A percentile compares a stretch with the other conserved stretches of the same genome.
Conservation (phyloP, 495 filamentous ascomycete species). For the Hypoxylon subgilvum region DNA sequence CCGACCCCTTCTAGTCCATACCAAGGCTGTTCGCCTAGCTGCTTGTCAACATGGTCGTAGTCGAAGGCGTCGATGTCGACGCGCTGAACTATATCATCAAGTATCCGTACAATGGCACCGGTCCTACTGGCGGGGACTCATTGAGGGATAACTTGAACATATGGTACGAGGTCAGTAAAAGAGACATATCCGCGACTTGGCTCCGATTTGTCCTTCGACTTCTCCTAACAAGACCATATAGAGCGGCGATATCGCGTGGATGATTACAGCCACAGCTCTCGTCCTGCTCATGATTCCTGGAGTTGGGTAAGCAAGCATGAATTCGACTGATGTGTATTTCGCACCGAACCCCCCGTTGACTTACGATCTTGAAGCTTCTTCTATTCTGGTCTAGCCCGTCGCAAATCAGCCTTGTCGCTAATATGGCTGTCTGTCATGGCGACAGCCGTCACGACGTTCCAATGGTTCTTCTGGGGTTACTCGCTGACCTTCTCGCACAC, state of each 20-base stretch:
- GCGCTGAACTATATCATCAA: conserved; percentile 55
- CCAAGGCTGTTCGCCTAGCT: conserved; percentile 11
- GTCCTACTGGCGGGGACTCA: conserved; percentile 74
- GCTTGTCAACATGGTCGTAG: conserved; percentile 41
- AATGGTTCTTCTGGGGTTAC: conserved; percentile 99
- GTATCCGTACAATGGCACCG: conserved; percentile 69
- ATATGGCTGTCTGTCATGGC: conserved; percentile 98
- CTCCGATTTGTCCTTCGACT: not conserved
- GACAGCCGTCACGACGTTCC: conserved; percentile 86
- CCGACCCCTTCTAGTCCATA: conserved; percentile 4
- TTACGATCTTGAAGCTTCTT: conserved; percentile 70
- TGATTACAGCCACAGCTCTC: conserved; percentile 84
- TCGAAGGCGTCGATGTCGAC: conserved; percentile 48
- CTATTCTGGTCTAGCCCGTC: conserved; percentile 95
- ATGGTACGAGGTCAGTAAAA: conserved; percentile 72
- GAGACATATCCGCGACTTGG: not conserved
- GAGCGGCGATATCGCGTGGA: conserved; percentile 91
- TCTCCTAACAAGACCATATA: conserved; percentile 42
- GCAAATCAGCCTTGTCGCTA: conserved; percentile 92
- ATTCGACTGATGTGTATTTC: conserved; percentile 23
- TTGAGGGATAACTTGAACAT: conserved; percentile 77
- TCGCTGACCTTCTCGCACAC: conserved; percentile 90
- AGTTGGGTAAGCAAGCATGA: conserved; percentile 64
- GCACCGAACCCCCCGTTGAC: conserved; percentile 6
- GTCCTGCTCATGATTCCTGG: conserved; percentile 98